Conservation (phyloP, 1,284 basidiomycete species). For the Moesziomyces parantarcticus region DNA sequence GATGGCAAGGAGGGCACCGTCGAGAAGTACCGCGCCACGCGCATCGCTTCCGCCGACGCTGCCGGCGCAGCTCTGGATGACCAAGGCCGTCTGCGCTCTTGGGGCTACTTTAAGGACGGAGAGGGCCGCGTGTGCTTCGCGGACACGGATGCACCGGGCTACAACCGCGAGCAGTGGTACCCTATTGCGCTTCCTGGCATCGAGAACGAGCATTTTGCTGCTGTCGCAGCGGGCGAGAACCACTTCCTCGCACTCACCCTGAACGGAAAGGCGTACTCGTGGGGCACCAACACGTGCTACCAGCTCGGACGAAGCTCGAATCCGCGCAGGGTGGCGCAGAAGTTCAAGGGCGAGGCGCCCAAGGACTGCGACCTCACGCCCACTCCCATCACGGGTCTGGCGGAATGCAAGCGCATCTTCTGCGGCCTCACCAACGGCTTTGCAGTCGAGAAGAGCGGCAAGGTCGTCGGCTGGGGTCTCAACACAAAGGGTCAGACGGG, state of each 20-base stretch:
- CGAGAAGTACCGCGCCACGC: slow-evolving; percentile 79
- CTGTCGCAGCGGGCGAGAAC: slow-evolving; percentile 84
- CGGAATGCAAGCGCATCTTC: slow-evolving; percentile 81
- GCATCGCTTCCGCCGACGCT: slow-evolving; percentile 84
- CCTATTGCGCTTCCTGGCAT: slow-evolving; percentile 68
- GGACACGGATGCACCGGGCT: slow-evolving; percentile 53
- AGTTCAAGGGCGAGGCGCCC: slow-evolving; percentile 70
- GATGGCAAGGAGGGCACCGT: slow-evolving; percentile 79
- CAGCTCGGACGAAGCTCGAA: slow-evolving; percentile 86
- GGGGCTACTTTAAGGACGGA: slow-evolving; percentile 78
- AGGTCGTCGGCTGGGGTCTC: slow-evolving; percentile 90
- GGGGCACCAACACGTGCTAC: slow-evolving; percentile 84
- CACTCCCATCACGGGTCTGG: slow-evolving; percentile 76
- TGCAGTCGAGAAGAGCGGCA: slow-evolving; percentile 83
- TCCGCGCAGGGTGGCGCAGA: slow-evolving; percentile 62
- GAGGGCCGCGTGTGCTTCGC: slow-evolving; percentile 89
- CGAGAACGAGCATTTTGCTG: slow-evolving; percentile 74
- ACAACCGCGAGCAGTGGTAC: slow-evolving; percentile 57
- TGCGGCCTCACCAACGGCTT: slow-evolving; percentile 88
- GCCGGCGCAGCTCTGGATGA: slow-evolving; percentile 83
- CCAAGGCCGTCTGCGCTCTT: slow-evolving; percentile 77
- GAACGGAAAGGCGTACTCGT: slow-evolving; percentile 80
- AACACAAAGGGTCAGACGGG: slow-evolving; percentile 82
- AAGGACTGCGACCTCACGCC: slow-evolving; percentile 85
- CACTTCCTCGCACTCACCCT: slow-evolving; percentile 87